Conservation (phyloP, 306 rosid species). For the Rosa persica region DNA sequence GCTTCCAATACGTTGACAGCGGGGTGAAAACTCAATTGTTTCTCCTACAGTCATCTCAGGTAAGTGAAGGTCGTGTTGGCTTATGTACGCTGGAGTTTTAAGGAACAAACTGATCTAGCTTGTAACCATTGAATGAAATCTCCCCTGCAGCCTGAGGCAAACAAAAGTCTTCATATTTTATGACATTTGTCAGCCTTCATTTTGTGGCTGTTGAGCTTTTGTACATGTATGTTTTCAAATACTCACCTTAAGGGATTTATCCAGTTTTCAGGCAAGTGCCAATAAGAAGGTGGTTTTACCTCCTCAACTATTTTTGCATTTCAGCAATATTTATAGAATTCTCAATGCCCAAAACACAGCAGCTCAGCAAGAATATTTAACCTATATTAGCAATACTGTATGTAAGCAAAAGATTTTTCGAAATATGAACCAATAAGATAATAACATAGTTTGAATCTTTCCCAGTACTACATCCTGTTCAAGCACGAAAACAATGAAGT, state of each 20-base stretch:
- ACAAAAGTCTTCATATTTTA: not conserved
- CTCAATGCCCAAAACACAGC: conserved; percentile 95
- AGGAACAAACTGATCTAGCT: conserved; percentile 59
- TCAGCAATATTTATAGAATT: conserved; percentile 98
- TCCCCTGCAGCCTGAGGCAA: conserved; percentile 49
- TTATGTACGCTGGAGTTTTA: conserved; percentile 66
- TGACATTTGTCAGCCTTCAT: not conserved
- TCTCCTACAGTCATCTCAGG: conserved; percentile 82
- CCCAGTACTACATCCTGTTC: too few relatives aligned
- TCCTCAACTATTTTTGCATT: conserved; percentile 94
- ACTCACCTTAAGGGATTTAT: conserved; percentile 40
- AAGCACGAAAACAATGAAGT: too few relatives aligned
- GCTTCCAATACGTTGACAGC: conserved; percentile 69
- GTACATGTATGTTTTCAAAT: not conserved
- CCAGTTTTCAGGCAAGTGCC: conserved; percentile 37
- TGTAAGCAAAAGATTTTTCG: conserved; percentile 27
- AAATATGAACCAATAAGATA: conserved; percentile 15
- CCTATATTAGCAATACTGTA: conserved; percentile 49
- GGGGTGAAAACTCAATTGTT: conserved; percentile 66
- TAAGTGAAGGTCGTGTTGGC: conserved; percentile 68
- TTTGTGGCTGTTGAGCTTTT: too few relatives aligned
- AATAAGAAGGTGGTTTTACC: conserved; percentile 48
- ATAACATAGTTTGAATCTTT: too few relatives aligned
- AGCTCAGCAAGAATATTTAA: conserved; percentile 96
- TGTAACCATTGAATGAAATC: conserved; percentile 57